Evolutionary conservation across 192 early-diverging fungal species (phyloP).

Genomic region (Mortierella antarctica): DNA sequence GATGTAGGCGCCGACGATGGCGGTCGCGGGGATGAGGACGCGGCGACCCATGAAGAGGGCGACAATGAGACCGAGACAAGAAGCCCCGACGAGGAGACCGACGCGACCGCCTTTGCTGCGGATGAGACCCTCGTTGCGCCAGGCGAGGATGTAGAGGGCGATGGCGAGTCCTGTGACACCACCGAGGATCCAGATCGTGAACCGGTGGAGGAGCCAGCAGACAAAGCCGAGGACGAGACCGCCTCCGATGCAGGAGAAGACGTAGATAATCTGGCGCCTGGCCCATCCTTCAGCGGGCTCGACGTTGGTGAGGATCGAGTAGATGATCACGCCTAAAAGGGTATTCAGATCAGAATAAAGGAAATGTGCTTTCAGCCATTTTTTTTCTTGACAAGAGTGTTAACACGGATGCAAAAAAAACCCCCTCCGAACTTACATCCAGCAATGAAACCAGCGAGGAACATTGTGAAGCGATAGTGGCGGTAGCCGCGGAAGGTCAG

Average conservation of each 20-base stretch:
- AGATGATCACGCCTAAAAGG: constrained; percentile 20
- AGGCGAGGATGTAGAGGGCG: constrained; percentile 39
- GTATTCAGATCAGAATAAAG: neutral
- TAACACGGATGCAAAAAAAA: neutral
- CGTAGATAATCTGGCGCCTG: constrained; percentile 37
- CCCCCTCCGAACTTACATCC: constrained; percentile 16
- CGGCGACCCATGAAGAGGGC: constrained; percentile 31
- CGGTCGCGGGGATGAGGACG: constrained; percentile 37
- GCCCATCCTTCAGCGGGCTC: constrained; percentile 21
- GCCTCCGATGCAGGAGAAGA: constrained; percentile 31
- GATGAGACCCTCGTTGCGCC: constrained; percentile 25
- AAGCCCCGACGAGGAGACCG: constrained; percentile 30
- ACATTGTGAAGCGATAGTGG: constrained; percentile 37
- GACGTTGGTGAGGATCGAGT: constrained; percentile 33
- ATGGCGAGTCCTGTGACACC: constrained; percentile 10
- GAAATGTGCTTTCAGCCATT: neutral
- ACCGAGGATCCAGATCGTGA: constrained; percentile 21
- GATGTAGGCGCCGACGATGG: constrained; percentile 33
- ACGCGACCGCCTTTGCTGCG: constrained; percentile 31
- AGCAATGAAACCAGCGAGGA: constrained; percentile 35
- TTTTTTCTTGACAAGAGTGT: neutral
- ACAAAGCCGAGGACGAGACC: constrained; percentile 18
- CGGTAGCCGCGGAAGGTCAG: constrained; percentile 42
- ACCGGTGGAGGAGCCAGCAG: constrained; percentile 23
- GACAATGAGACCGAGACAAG: constrained; percentile 8